Evolutionary conservation across 495 filamentous ascomycete species (phyloP), one percentile per base, ranked within the genome.

Genomic region (Hyaloscypha finlandica): DNA sequence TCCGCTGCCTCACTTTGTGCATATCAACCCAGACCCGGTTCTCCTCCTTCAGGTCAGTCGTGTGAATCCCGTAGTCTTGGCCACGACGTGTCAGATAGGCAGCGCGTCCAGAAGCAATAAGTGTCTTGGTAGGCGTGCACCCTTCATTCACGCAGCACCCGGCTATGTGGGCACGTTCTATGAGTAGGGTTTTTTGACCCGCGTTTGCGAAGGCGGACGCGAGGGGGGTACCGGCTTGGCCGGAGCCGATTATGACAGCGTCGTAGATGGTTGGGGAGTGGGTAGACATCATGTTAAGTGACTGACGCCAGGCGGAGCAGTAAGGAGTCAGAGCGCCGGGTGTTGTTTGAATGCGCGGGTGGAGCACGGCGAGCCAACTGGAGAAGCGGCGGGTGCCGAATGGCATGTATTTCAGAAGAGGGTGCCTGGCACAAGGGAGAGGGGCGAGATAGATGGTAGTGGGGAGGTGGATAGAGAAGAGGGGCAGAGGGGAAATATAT

Each of bases 51-150:
- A 6, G 30, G 3, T 31, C 14, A 29, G 19, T 19, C 31, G 63
- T 68, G 51, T 75, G 67, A 9, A 85, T 70, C 12, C 83, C 83
- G 68, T 82, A 84, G n/a, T 84, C 78, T n/a, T 62, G 64, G 2
- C 75, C 75, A 6, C 79, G 72, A 0, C 73, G 62, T 8, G 76
- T 71, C 9, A 82, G 68, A 72, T 85, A 76, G 11, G 81, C 82
- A 0, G 79, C 76, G 4, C 80, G 74, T 6, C 80, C 83, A 59
- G 75, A 79, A 22, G 81, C 79, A 39, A 84, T 78, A 76, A 84
- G 77, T 6, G 83, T 84, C 66, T 85, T 85, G 11, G 83, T 85
- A 0, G 82, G 82, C 14, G 83, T 85, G 60, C 83, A 85, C n/a
- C 83, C 83, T 68, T 81, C 82, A 61, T 84, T 85, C 35, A 85